Conservation (phyloP, 129 eudicot genomes). For the Flaveria linearis region DNA sequence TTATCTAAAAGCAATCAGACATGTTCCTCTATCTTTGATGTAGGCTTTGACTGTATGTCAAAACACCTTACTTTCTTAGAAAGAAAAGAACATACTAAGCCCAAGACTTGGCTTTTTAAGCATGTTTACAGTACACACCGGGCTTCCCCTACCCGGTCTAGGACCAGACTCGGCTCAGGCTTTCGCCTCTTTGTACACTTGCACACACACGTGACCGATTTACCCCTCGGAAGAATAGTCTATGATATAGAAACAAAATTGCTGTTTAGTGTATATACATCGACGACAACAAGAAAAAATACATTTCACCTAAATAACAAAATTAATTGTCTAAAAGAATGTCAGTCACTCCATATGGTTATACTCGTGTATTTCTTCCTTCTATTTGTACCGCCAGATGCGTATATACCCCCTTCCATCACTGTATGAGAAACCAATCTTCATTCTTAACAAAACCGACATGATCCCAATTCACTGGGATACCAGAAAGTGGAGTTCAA, state of each 20-base stretch:
- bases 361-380: conserved; percentile 34
- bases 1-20: too few species aligned
- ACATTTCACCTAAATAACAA: conserved; percentile 32
- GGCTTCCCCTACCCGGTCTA: too few species aligned
- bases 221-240: neutral
- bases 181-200: neutral
- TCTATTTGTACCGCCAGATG: conserved; percentile 25
- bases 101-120: too few species aligned
- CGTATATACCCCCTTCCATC: too few species aligned
- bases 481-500: conserved; percentile 6
- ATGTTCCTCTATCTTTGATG: too few species aligned
- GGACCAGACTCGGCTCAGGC: neutral
- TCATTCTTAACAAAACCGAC: conserved; percentile 26
- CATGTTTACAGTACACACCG: too few species aligned
- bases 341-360: neutral
- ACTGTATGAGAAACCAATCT: conserved; percentile 7
- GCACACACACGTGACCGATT: neutral
- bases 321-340: conserved; percentile 16
- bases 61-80: too few species aligned
- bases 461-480: neutral
- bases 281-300: neutral
- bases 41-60: too few species aligned
- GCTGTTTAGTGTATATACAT: conserved; percentile 32
- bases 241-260: conserved; percentile 19
- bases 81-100: too few species aligned